Percentiles rank a stretch among this genome's conserved stretches.
Conservation (phyloP, 73 alveolate genomes). For the Tetrahymena malaccensis region DNA sequence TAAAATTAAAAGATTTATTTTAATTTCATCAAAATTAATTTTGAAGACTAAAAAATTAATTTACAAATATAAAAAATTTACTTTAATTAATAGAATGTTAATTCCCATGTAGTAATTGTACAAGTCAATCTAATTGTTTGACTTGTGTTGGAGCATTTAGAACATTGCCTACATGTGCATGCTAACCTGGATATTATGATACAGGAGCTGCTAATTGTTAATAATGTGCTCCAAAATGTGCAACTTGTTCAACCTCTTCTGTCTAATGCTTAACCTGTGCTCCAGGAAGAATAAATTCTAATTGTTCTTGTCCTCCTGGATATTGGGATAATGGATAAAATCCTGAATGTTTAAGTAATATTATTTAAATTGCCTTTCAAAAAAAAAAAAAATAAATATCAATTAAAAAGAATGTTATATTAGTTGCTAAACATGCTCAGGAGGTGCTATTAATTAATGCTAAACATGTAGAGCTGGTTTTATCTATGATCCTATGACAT, state of each 20-base stretch:
- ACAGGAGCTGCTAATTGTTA: neutral
- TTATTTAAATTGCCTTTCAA: neutral
- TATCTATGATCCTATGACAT: neutral
- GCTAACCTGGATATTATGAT: neutral
- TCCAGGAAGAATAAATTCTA: neutral
- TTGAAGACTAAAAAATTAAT: no score
- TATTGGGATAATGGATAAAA: neutral
- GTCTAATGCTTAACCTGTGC: neutral
- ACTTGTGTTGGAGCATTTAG: neutral
- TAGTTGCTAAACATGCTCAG: neutral
- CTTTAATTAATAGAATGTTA: neutral
- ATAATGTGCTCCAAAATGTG: neutral
- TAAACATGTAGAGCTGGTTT: neutral
- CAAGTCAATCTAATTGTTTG: neutral
- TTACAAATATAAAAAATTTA: no score
- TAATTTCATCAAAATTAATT: no score
- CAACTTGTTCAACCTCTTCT: neutral
- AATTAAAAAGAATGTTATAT: neutral
- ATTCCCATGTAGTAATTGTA: neutral
- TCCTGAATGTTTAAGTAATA: neutral
- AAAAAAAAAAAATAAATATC: neutral
- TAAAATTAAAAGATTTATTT: neutral
- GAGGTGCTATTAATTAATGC: neutral
- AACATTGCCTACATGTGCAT: neutral
- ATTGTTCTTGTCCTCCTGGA: neutral